Evolutionary conservation across 2,329 filamentous ascomycete species (phyloP), one percentile per base, ranked within the genome.

Genomic region (Penicillium sp.): DNA sequence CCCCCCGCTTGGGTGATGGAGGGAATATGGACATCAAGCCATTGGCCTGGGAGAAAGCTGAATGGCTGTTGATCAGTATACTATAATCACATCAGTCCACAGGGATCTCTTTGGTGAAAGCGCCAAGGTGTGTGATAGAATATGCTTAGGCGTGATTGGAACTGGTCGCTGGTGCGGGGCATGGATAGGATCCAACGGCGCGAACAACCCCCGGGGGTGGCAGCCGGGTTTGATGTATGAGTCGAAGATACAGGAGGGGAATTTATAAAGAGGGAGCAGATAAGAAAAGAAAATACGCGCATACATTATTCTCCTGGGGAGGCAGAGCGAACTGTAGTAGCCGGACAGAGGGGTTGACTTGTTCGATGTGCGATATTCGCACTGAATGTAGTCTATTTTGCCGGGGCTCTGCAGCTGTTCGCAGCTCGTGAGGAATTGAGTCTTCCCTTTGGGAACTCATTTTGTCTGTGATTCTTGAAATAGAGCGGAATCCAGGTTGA

Each of bases 1-100:
- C 91, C 91, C 33, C 91, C 91, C 4, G 90, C 86, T 69, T 88
- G 85, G 41, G 81, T 66, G 42, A 90, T 75, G 36, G 77, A 78
- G 1, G 91, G 90, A 50, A 91, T 82, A 70, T 88, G 87, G 7
- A 91, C 86, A 70, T 96, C 91, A 53, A 96, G 81, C 90, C 91
- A 96, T 78, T 96, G 91, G 51, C 91, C 91, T 5, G 91, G 85
- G 6, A 86, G 80, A 74, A 94, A 95, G 81, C 89, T 72, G 41
- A 74, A 68, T 56, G 67, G 58, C 54, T 70, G 67, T 51, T 64
- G 61, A 61, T 65, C 58, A 26, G 56, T 59, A 25, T 60, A 38
- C 68, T 69, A 45, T 19, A n/a, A 14, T 11, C 9, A 11, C 25
- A 37, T 61, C 12, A 31, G 30, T 31, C 2, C 30, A 14, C 46